phyloP scores from a whole-genome alignment of 495 filamentous ascomycete species.

The Xylaria curta region DNA sequence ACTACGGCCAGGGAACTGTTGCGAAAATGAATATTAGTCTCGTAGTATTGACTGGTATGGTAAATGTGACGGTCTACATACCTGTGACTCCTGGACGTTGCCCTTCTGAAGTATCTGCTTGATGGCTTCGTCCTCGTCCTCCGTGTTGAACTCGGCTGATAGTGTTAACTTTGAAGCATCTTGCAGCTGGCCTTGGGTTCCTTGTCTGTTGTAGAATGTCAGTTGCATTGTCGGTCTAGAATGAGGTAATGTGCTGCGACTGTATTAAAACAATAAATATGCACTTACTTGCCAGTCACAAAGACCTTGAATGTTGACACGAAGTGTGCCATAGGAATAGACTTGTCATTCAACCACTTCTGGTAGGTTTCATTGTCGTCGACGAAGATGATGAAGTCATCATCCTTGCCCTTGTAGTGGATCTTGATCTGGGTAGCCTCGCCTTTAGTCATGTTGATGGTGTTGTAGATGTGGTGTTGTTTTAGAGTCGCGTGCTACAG shows the following conservation, averaged over 20 bases:
- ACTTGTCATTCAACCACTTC: conserved; percentile 84
- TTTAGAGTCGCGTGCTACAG: neutral
- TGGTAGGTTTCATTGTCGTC: conserved; percentile 73
- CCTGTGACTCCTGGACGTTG: conserved; percentile 67
- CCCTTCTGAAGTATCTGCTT: conserved; percentile 81
- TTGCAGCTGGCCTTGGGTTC: conserved; percentile 80
- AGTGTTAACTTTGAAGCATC: conserved; percentile 73
- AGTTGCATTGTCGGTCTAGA: conserved; percentile 17
- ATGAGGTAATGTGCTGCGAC: neutral
- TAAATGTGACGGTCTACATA: conserved; percentile 49
- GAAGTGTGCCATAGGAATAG: conserved; percentile 81
- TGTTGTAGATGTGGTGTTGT: conserved; percentile 18
- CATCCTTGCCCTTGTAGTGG: conserved; percentile 85
- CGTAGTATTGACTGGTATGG: neutral
- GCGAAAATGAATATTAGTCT: neutral
- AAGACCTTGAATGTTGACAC: conserved; percentile 90
- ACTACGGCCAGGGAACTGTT: conserved; percentile 51
- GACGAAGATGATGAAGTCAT: conserved; percentile 92
- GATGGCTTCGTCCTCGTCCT: conserved; percentile 77
- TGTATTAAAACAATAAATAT: neutral
- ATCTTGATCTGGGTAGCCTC: conserved; percentile 78
- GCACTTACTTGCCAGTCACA: conserved; percentile 82
- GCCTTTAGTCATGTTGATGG: conserved; percentile 74
- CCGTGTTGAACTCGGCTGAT: conserved; percentile 86
- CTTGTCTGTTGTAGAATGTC: conserved; percentile 65